A percentile compares a stretch with the other conserved stretches of the same genome.
These are phyloP conservation scores for Ascochyta rabiei DNA, from an alignment of 2,329 filamentous ascomycete genomes.

Conservation along the genomic window DNA sequence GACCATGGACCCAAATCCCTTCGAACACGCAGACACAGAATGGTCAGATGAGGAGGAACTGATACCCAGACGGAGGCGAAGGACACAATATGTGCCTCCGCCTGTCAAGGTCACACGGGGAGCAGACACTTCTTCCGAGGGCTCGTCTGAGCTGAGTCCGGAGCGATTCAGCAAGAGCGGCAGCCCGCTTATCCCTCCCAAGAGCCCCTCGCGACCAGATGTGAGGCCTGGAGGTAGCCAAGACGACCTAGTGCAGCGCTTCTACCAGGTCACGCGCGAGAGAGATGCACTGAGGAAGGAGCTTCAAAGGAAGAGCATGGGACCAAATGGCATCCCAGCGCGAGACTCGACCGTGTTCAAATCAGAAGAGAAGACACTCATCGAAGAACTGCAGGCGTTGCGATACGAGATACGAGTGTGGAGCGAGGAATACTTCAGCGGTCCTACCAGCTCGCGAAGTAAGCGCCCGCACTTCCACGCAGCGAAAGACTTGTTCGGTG, in stretches of 20 bases:
- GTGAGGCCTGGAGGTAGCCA: slow-evolving; percentile 40
- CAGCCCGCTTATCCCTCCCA: slow-evolving; percentile 42
- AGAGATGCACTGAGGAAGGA: slow-evolving; percentile 46
- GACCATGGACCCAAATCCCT: slow-evolving; percentile 34
- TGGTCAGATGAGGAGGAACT: slow-evolving; percentile 48
- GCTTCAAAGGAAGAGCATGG: slow-evolving; percentile 43
- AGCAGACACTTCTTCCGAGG: slow-evolving; percentile 35
- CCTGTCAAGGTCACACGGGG: slow-evolving; percentile 31
- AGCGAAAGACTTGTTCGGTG: slow-evolving; percentile 41
- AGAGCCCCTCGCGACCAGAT: slow-evolving; percentile 44
- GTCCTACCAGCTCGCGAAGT: slow-evolving; percentile 31
- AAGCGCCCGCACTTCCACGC: slow-evolving; percentile 42
- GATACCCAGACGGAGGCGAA: slow-evolving; percentile 38
- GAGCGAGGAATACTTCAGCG: slow-evolving; percentile 46
- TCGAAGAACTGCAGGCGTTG: slow-evolving; percentile 43
- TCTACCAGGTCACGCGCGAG: slow-evolving; percentile 48
- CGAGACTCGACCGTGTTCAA: slow-evolving; percentile 38
- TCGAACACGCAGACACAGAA: slow-evolving; percentile 40
- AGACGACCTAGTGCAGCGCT: slow-evolving; percentile 46
- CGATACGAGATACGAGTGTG: slow-evolving; percentile 44
- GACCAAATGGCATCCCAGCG: slow-evolving; percentile 35
- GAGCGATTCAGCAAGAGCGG: slow-evolving; percentile 26
- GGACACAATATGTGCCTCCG: slow-evolving; percentile 39
- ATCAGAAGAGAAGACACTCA: slow-evolving; percentile 45
- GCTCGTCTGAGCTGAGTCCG: slow-evolving; percentile 30